Conservation (phyloP, 1,284 basidiomycete species). For the Papiliotrema laurentii region DNA sequence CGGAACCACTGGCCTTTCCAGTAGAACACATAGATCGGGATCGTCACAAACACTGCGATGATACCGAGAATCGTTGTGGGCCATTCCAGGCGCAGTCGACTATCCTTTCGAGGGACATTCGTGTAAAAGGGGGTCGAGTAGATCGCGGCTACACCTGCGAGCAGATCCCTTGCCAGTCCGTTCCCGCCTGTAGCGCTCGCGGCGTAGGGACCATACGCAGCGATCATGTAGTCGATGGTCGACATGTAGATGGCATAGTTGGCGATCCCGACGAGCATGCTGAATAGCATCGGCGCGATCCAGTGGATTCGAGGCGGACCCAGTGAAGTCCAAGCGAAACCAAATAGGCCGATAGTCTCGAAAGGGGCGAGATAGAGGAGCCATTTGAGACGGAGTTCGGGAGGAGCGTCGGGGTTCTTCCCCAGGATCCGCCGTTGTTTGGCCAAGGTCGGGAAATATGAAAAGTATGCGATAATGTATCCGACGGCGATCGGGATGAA, state of each 20-base stretch:
- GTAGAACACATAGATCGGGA: slow-evolving; percentile 50
- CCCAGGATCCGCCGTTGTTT: slow-evolving; percentile 29
- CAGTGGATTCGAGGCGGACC: slow-evolving; percentile 45
- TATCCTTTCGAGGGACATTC: slow-evolving; percentile 25
- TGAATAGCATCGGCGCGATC: slow-evolving; percentile 50
- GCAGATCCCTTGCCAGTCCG: slow-evolving; percentile 38
- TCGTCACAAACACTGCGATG: slow-evolving; percentile 43
- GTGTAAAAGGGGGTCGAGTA: slow-evolving; percentile 27
- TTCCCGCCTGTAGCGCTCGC: slow-evolving; percentile 47
- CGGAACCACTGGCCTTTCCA: slow-evolving; percentile 45
- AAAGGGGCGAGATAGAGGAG: slow-evolving; percentile 40
- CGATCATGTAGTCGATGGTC: slow-evolving; percentile 49
- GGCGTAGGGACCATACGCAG: slow-evolving; percentile 48
- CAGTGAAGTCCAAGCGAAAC: slow-evolving; percentile 49
- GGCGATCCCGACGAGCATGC: slow-evolving; percentile 46
- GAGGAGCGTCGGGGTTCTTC: slow-evolving; percentile 28
- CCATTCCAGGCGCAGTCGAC: slow-evolving; percentile 39
- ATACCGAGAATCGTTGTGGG: slow-evolving; percentile 46
- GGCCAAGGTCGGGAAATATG: slow-evolving; percentile 42
- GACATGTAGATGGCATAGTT: slow-evolving; percentile 40
- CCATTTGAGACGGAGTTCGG: slow-evolving; percentile 8
- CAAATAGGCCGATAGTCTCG: slow-evolving; percentile 47
- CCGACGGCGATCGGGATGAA: slow-evolving; percentile 39
- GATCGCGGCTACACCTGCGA: slow-evolving; percentile 37
- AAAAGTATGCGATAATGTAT: slow-evolving; percentile 44